phyloP scores from a whole-genome alignment of 805 yeast species.

The Zygosaccharomyces siamensis region DNA sequence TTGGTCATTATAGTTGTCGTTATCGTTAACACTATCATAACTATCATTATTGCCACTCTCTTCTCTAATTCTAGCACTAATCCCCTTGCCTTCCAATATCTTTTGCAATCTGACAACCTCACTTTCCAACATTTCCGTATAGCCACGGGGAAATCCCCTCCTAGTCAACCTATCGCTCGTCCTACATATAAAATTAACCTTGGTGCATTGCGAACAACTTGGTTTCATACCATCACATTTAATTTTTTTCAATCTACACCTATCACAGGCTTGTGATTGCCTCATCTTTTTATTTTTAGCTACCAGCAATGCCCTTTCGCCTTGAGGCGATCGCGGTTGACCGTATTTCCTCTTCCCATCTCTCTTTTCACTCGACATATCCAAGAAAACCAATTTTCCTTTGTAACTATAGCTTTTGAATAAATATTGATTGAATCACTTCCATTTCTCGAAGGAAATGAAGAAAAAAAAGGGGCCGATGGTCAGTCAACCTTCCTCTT shows the following conservation, averaged over 20 bases:
- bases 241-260: constrained; percentile 72
- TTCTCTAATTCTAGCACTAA: background rate
- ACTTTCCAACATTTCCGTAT: constrained; percentile 68
- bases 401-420: background rate
- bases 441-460: background rate
- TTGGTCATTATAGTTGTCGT: background rate
- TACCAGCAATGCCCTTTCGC: constrained; percentile 24
- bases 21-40: background rate
- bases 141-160: constrained; percentile 76
- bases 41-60: background rate
- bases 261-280: constrained; percentile 76
- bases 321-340: constrained; percentile 14
- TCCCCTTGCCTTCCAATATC: constrained; percentile 9
- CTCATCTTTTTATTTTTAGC: constrained; percentile 34
- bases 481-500: background rate
- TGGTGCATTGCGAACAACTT: constrained; percentile 58
- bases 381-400: background rate
- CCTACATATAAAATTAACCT: constrained; percentile 61
- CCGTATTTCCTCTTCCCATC: constrained; percentile 22
- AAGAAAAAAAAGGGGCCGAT: background rate
- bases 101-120: constrained; percentile 58
- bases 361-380: background rate
- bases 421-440: too few species aligned
- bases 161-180: constrained; percentile 71
- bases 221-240: constrained; percentile 72